These are phyloP conservation scores for Liquidambar formosana DNA, from an alignment of 164 flowering plant species.

Conservation along the genomic window DNA sequence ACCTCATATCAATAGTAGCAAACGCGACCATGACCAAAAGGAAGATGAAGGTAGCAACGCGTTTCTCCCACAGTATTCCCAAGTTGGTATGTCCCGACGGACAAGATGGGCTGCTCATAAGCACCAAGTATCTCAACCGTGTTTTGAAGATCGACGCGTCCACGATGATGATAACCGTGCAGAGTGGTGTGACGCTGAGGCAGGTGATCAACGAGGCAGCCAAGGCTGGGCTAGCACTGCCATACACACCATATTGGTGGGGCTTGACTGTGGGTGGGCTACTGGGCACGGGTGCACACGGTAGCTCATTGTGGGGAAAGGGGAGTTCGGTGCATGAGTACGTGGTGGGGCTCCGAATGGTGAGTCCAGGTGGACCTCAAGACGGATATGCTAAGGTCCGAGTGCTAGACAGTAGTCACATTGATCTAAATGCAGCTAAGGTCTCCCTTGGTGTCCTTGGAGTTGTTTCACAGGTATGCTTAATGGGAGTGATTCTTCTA, in stretches of 20 bases:
- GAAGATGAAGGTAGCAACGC: slow-evolving; percentile 66
- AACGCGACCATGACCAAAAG: slow-evolving; percentile 36
- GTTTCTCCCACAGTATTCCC: slow-evolving; percentile 61
- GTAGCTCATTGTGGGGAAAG: slow-evolving; percentile 67
- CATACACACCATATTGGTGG: slow-evolving; percentile 80
- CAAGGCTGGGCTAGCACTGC: slow-evolving; percentile 55
- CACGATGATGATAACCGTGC: slow-evolving; percentile 46
- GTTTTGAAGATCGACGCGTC: slow-evolving; percentile 26
- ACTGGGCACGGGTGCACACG: slow-evolving; percentile 73
- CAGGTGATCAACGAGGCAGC: slow-evolving; percentile 56
- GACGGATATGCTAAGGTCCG: slow-evolving; percentile 60
- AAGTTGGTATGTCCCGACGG: slow-evolving; percentile 67
- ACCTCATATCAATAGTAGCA: slow-evolving; percentile 50
- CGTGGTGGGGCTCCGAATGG: slow-evolving; percentile 45
- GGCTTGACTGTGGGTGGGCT: slow-evolving; percentile 75
- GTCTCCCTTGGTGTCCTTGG: slow-evolving; percentile 84
- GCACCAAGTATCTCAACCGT: slow-evolving; percentile 53
- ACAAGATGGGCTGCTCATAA: slow-evolving; percentile 52
- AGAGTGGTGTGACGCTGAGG: slow-evolving; percentile 58
- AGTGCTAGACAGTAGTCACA: slow-evolving; percentile 23
- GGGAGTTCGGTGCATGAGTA: slow-evolving; percentile 76
- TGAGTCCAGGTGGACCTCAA: slow-evolving; percentile 42
- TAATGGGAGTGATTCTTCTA: too few relatives aligned
- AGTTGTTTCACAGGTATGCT: slow-evolving; percentile 66
- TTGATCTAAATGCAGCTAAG: slow-evolving; percentile 52